Conservation (phyloP, 176 grass and related monocot genomes). For the Oryza longistaminata region DNA sequence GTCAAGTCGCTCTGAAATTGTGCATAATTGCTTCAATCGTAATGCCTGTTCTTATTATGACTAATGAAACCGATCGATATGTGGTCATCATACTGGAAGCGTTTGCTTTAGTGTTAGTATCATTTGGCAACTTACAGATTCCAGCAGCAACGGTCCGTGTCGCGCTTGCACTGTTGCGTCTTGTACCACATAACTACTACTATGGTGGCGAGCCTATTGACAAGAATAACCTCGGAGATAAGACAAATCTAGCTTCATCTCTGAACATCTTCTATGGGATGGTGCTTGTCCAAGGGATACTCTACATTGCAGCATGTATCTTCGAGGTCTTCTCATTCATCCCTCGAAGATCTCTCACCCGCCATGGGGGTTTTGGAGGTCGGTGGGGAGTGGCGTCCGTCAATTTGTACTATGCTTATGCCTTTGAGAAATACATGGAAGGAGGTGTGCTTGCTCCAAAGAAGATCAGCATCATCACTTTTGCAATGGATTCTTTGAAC, state of each 20-base stretch:
- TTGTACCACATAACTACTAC: no score
- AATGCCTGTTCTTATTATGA: no score
- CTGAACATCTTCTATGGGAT: constrained; percentile 6
- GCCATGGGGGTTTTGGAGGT: background rate
- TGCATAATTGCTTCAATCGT: no score
- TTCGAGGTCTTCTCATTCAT: background rate
- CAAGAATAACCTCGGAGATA: no score
- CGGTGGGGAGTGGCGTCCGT: background rate
- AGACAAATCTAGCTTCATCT: background rate
- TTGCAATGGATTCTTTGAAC: constrained; percentile 1
- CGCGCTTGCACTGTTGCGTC: no score
- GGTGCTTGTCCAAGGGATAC: constrained; percentile 24
- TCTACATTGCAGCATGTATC: background rate
- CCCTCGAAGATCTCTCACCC: background rate
- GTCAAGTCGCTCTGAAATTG: no score
- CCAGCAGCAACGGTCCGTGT: background rate
- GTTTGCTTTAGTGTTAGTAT: background rate
- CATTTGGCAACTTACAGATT: background rate
- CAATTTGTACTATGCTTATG: constrained; percentile 12
- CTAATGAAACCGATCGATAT: no score
- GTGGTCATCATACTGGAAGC: no score
- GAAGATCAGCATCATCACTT: background rate
- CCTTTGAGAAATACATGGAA: constrained; percentile 1
- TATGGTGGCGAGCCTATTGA: no score
- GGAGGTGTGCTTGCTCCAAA: background rate